A percentile compares a stretch with the other conserved stretches of the same genome.
Evolutionary conservation across 805 yeast species (phyloP).

Genomic region (Wickerhamomyces sydowiorum): DNA sequence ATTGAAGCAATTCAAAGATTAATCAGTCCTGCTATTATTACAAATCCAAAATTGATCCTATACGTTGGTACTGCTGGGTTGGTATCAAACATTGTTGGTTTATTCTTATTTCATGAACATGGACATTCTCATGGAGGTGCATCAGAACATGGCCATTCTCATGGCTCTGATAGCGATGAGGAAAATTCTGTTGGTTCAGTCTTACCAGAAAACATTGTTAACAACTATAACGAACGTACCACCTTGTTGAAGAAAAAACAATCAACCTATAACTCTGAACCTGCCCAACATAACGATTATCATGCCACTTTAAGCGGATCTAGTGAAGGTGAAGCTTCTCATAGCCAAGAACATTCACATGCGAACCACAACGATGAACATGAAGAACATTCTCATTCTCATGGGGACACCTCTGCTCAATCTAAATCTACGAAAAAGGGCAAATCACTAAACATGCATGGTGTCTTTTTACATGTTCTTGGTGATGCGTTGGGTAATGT

Average conservation of each 20-base stretch:
- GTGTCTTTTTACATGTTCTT: constrained; percentile 89
- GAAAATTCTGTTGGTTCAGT: constrained; percentile 24
- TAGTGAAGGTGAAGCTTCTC: no score
- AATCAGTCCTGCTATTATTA: constrained; percentile 69
- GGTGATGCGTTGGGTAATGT: constrained; percentile 96
- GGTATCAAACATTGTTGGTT: constrained; percentile 74
- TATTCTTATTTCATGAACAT: constrained; percentile 84
- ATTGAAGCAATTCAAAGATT: constrained; percentile 92
- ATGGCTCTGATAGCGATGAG: constrained; percentile 20
- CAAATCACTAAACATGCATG: constrained; percentile 92
- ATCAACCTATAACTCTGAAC: constrained; percentile 11
- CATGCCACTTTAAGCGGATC: constrained; percentile 5
- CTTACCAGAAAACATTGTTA: constrained; percentile 43
- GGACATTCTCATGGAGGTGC: constrained; percentile 48
- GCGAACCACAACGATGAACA: constrained; percentile 4
- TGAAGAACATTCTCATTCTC: constrained; percentile 7
- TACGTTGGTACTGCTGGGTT: constrained; percentile 83
- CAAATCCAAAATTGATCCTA: constrained; percentile 78
- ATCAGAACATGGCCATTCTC: constrained; percentile 33
- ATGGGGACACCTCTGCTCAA: constrained; percentile 6
- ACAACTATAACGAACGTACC: constrained; percentile 21
- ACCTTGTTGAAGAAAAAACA: constrained; percentile 7
- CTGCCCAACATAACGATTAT: constrained; percentile 12
- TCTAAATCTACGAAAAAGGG: constrained; percentile 16
- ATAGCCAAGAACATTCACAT: constrained; percentile 12